Conservation (phyloP, 1,284 basidiomycete species). For the Sphagnurus paluster region DNA sequence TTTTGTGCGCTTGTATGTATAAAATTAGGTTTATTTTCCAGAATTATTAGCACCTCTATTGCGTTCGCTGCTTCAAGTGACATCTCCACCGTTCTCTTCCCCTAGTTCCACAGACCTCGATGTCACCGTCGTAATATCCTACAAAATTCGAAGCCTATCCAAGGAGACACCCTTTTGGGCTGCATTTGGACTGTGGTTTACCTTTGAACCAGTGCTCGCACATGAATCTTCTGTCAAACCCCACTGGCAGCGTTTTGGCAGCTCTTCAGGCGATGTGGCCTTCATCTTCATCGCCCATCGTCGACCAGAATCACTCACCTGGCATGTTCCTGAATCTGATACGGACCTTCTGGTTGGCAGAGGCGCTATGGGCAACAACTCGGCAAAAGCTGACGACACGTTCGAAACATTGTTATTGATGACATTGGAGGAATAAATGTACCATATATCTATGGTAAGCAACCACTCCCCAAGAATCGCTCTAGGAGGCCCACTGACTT, state of each 20-base stretch:
- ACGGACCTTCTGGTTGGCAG: slow-evolving; percentile 54
- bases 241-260: slow-evolving; percentile 43
- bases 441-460: neutral
- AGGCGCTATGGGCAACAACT: slow-evolving; percentile 43
- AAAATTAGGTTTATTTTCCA: slow-evolving; percentile 69
- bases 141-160: slow-evolving; percentile 75
- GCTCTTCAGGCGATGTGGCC: slow-evolving; percentile 41
- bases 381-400: slow-evolving; percentile 57
- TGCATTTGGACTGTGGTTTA: slow-evolving; percentile 82
- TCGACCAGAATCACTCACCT: slow-evolving; percentile 52
- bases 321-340: slow-evolving; percentile 56
- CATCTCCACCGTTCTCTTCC: slow-evolving; percentile 46
- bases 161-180: slow-evolving; percentile 84
- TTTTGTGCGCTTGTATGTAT: slow-evolving; percentile 12
- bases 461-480: too few species aligned
- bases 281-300: slow-evolving; percentile 66
- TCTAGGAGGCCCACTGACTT: slow-evolving; percentile 50
- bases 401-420: slow-evolving; percentile 71
- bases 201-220: slow-evolving; percentile 60
- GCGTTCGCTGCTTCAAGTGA: slow-evolving; percentile 65
- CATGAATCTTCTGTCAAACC: slow-evolving; percentile 18
- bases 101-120: neutral
- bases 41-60: slow-evolving; percentile 70
- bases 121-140: slow-evolving; percentile 55
- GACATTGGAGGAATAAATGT: slow-evolving; percentile 32